These are phyloP conservation scores for Sutorius eximius DNA, from an alignment of 1,284 basidiomycete genomes.

Conservation along the genomic window DNA sequence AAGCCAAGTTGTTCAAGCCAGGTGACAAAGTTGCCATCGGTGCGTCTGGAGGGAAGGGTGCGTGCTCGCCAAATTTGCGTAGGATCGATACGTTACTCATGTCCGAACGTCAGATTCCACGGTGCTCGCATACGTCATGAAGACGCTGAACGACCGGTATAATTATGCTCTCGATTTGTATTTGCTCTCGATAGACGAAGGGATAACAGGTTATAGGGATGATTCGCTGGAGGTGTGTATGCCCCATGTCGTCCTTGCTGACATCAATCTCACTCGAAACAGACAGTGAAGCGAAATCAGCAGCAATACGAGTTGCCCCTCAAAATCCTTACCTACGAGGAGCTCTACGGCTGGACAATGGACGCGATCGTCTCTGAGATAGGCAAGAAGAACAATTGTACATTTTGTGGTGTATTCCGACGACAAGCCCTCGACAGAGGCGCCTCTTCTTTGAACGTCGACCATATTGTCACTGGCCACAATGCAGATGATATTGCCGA, in stretches of 20 bases:
- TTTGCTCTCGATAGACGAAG: constrained; percentile 96
- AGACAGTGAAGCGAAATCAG: constrained; percentile 98
- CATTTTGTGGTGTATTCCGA: constrained; percentile 97
- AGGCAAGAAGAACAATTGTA: constrained; percentile 98
- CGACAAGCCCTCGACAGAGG: constrained; percentile 95
- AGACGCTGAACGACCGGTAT: constrained; percentile 91
- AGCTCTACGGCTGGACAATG: constrained; percentile 99
- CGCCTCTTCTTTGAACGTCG: constrained; percentile 84
- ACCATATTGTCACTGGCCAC: constrained; percentile 98
- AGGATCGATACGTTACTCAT: background rate
- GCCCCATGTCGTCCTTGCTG: background rate
- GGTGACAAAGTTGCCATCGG: constrained; percentile 97
- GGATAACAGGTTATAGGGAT: constrained; percentile 97
- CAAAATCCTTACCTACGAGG: constrained; percentile 94
- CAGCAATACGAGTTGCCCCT: constrained; percentile 93
- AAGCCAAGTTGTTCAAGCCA: constrained; percentile 80
- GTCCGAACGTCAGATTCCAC: constrained; percentile 76
- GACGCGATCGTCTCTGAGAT: constrained; percentile 92
- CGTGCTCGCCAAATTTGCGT: constrained; percentile 4
- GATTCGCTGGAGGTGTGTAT: constrained; percentile 86
- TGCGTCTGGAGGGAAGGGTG: constrained; percentile 97
- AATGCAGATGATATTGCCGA: constrained; percentile 99
- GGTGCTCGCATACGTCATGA: constrained; percentile 96
- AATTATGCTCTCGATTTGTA: constrained; percentile 91
- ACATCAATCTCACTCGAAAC: constrained; percentile 11